A percentile compares a stretch with the other conserved stretches of the same genome.
Evolutionary conservation across 768 basidiomycete genomes (phyloP).

Genomic region (Macrolepiota dolichaula): DNA sequence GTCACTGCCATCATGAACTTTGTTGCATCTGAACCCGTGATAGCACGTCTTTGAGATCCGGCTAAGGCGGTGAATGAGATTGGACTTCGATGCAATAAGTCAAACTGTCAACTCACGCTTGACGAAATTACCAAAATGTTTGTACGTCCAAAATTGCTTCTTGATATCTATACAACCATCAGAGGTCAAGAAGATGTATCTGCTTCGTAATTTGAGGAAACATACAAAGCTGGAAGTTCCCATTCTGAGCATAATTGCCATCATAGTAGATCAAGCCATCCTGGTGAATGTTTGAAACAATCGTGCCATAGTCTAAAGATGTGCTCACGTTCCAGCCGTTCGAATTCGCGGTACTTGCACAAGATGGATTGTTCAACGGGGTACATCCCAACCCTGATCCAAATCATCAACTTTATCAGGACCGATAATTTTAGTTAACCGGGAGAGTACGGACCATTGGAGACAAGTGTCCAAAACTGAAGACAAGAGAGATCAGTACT

Average conservation of each 20-base stretch:
- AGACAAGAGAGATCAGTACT: neutral
- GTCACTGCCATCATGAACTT: conserved; percentile 29
- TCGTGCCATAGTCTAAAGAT: neutral
- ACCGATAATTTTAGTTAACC: conserved; percentile 8
- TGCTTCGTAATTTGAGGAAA: neutral
- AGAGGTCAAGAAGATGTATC: neutral
- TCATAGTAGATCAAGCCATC: conserved; percentile 41
- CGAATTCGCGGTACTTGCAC: conserved; percentile 31
- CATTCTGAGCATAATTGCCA: conserved; percentile 31
- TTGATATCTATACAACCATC: conserved; percentile 24
- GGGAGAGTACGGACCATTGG: conserved; percentile 20
- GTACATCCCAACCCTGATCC: conserved; percentile 34
- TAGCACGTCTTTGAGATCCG: conserved; percentile 31
- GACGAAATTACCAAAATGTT: conserved; percentile 38
- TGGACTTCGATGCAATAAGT: neutral
- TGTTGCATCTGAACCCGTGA: conserved; percentile 29
- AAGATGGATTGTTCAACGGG: conserved; percentile 29
- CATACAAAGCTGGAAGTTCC: conserved; percentile 34
- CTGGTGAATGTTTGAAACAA: conserved; percentile 12
- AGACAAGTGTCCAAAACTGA: conserved; percentile 38
- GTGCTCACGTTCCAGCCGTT: conserved; percentile 38
- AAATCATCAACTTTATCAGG: neutral
- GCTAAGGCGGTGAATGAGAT: conserved; percentile 17
- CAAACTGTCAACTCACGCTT: conserved; percentile 25
- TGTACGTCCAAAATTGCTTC: conserved; percentile 37